Evolutionary conservation across 805 yeast genomes (phyloP), one percentile per base, ranked within the genome.

Genomic region (Starmera quercuum): DNA sequence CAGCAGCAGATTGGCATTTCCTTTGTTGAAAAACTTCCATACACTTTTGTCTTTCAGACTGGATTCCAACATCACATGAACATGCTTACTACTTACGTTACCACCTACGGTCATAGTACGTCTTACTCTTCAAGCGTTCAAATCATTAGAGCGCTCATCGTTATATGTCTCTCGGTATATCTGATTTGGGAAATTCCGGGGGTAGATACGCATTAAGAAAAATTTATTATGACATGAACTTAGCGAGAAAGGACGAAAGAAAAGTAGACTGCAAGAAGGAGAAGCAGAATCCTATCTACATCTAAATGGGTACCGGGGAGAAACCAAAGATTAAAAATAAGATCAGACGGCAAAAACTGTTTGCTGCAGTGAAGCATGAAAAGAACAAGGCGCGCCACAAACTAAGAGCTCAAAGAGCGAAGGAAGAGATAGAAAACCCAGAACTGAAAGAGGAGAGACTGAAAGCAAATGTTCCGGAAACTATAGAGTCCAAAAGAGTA

Each of bases 381-480:
- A 71, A 75, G 56, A 79, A 80, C 49, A 84, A 83, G 51, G 73
- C 73, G 34, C 75, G 85, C 49, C 96, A 87, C 54, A 77, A 75
- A 52, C 66, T 70, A 54, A 72, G 97, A 44, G 71, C 73, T n/a
- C 75, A 77, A 29, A 72, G 96, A 52, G 92, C 94, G n/a, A 81
- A 80, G 50, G 90, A 81, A 42, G 97, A 92, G 58, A 65, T 80
- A 36, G 75, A 71, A 20, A 82, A 88, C 49, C 96, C 97, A 1
- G 86, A 80, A 44, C 60, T 85, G 38, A 83, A 74, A 53, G 85
- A 76, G 35, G 80, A 87, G 53, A 77, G 98, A 57, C 64, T 90
- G 25, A 54, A 36, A n/a, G 38, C 32, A 12, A 44, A 50, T 26
- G 51, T 51, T 7, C 53, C 56, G 6, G 50, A 38, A 4, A 51